Percentiles rank a stretch among this genome's conserved stretches.
phyloP scores from a whole-genome alignment of 2,329 filamentous ascomycete species.

The Trichoderma sp. region DNA sequence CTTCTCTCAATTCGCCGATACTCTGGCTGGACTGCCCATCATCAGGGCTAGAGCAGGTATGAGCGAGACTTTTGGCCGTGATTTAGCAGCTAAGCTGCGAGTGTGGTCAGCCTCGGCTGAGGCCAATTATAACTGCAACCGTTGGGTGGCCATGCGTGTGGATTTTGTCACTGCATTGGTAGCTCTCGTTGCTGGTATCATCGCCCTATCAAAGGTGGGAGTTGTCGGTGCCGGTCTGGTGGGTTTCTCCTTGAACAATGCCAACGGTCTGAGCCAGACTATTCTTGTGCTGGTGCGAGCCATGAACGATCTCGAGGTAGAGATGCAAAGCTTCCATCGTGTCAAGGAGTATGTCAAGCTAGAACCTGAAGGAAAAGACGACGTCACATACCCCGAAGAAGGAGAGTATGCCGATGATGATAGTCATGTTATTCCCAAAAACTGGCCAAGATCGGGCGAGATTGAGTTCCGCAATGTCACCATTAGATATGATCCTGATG shows the following conservation, averaged over 20 bases:
- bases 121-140: constrained; percentile 59
- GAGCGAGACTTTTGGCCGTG: constrained; percentile 51
- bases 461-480: constrained; percentile 57
- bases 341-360: constrained; percentile 54
- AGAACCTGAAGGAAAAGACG: constrained; percentile 50
- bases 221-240: constrained; percentile 56
- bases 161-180: constrained; percentile 60
- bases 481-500: constrained; percentile 52
- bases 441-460: constrained; percentile 52
- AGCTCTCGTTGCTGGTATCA: constrained; percentile 54
- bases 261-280: constrained; percentile 56
- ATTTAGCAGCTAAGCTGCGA: constrained; percentile 56
- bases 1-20: constrained; percentile 61
- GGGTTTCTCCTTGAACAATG: constrained; percentile 60
- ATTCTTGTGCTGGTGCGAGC: constrained; percentile 57
- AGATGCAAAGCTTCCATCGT: constrained; percentile 58
- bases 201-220: constrained; percentile 54
- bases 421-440: constrained; percentile 44
- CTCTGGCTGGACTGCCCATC: constrained; percentile 53
- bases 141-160: constrained; percentile 60
- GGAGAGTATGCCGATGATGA: constrained; percentile 48
- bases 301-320: constrained; percentile 61
- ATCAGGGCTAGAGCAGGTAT: constrained; percentile 57
- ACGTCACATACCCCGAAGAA: constrained; percentile 45
- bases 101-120: constrained; percentile 53